A percentile compares a stretch with the other conserved stretches of the same genome.
Evolutionary conservation across 495 filamentous ascomycete species (phyloP).

Genomic region (Neurospora tetrasperma): DNA sequence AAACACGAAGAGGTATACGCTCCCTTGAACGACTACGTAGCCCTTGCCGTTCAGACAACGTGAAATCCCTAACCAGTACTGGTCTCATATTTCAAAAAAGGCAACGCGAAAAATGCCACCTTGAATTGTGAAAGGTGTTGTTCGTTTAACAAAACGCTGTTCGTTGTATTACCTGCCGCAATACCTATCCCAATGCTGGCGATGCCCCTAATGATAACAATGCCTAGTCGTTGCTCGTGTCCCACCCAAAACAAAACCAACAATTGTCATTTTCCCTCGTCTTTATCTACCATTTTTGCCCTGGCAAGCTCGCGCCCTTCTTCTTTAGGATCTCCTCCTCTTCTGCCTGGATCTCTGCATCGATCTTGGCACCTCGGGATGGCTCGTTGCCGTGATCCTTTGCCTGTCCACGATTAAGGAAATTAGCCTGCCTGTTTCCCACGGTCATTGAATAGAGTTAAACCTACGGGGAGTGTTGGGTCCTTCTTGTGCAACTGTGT

Average conservation of each 20-base stretch:
- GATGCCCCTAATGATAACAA: not conserved
- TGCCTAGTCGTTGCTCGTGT: not conserved
- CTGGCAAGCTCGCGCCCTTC: conserved; percentile 39
- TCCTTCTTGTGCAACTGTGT: conserved; percentile 50
- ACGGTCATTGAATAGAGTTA: too few species aligned
- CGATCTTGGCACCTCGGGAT: conserved; percentile 59
- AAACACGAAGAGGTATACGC: not conserved
- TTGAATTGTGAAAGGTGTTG: not conserved
- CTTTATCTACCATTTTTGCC: conserved; percentile 6
- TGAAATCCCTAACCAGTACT: not conserved
- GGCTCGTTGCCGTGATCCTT: conserved; percentile 60
- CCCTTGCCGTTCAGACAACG: not conserved
- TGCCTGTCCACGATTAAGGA: conserved; percentile 38
- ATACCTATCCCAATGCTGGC: not conserved
- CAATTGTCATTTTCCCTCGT: not conserved
- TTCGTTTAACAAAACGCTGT: not conserved
- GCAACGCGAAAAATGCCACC: not conserved
- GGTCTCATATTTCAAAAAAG: not conserved
- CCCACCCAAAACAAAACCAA: not conserved
- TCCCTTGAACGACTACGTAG: not conserved
- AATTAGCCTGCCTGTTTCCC: conserved; percentile 4
- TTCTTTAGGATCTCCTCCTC: conserved; percentile 55
- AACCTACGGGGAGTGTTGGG: conserved; percentile 56
- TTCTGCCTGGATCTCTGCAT: conserved; percentile 57
- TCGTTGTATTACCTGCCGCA: not conserved